Conservation (phyloP, 495 filamentous ascomycete genomes). For the Friedmanniomyces simplex region DNA sequence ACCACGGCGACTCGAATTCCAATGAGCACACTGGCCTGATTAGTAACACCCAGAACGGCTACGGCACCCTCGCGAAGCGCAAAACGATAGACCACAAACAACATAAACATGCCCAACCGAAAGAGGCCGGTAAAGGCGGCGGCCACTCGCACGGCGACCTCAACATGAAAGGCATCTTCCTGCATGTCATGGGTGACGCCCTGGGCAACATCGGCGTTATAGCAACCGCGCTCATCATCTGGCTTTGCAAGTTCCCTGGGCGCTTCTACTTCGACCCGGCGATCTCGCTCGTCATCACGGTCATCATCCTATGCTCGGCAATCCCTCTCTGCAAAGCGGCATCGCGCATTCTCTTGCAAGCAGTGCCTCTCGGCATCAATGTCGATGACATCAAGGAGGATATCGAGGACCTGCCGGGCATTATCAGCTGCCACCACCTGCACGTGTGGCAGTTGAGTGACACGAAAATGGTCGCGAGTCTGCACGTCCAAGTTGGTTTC, state of each 20-base stretch:
- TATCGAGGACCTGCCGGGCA: conserved; percentile 70
- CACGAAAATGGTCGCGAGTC: conserved; percentile 78
- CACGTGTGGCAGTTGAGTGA: conserved; percentile 97
- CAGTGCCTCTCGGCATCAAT: conserved; percentile 74
- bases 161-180: conserved; percentile 95
- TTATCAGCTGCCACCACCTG: conserved; percentile 83
- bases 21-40: conserved; percentile 21
- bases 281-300: conserved; percentile 90
- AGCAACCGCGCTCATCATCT: conserved; percentile 81
- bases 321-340: conserved; percentile 89
- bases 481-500: conserved; percentile 81
- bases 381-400: conserved; percentile 88
- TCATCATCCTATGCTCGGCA: conserved; percentile 85
- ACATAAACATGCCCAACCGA: conserved; percentile 78
- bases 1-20: conserved; percentile 27
- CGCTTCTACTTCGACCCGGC: conserved; percentile 77
- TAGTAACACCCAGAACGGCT: background rate
- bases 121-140: conserved; percentile 48
- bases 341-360: conserved; percentile 88
- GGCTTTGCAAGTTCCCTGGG: conserved; percentile 63
- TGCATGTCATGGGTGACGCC: conserved; percentile 93
- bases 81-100: conserved; percentile 38
- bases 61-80: conserved; percentile 21
- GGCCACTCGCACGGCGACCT: conserved; percentile 76
- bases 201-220: conserved; percentile 97